Evolutionary conservation across 2,329 filamentous ascomycete species (phyloP), one percentile per base, ranked within the genome.

Genomic region (Clathrospora elynae): DNA sequence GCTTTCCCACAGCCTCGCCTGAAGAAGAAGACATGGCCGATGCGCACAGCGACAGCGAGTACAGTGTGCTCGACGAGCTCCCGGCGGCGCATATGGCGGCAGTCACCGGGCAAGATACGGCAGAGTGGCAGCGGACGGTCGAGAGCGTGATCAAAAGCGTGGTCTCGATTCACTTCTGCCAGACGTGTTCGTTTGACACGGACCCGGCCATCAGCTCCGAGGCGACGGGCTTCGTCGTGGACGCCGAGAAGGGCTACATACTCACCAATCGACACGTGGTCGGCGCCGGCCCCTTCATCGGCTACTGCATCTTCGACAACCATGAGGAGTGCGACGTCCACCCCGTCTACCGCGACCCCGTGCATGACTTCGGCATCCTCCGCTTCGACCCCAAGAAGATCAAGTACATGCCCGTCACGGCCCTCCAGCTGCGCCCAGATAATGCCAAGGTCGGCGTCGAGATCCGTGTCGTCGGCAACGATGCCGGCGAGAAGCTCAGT

Each of bases 141-240:
- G 91, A 96, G 71, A 86, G 84, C 49, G 93, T 99, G 3, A 91
- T 99, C 39, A 85, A 87, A 67, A 96, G 91, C 59, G 93, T 97
- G 12, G 93, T 99, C 35, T 96, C 92, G n/a, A 97, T 99, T 62
- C 88, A 95, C 57, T 99, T 99, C 75, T 97, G 92, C 70, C 90
- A 96, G 78, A 96, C 93, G 0, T 95, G 89, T 70, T 91, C 92
- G 16, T 99, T 99, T 70, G 93, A 99, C 70, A 97, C 93, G n/a
- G 93, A 99, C 61, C 78, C 89, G 18, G 93, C 93, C 5, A 80
- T 95, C 70, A 90, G 90, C 12, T 96, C 90, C 62, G 93, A 99
- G 75, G 93, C 93, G 3, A 99, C 93, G 0, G 93, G 93, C 6
- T 99, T 99, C 67, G 91, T 99, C 11, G 93, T 99, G 16, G 93